These are phyloP conservation scores for Cladosporium sp. DNA, from an alignment of 2,329 filamentous ascomycete species.

Conservation along the genomic window DNA sequence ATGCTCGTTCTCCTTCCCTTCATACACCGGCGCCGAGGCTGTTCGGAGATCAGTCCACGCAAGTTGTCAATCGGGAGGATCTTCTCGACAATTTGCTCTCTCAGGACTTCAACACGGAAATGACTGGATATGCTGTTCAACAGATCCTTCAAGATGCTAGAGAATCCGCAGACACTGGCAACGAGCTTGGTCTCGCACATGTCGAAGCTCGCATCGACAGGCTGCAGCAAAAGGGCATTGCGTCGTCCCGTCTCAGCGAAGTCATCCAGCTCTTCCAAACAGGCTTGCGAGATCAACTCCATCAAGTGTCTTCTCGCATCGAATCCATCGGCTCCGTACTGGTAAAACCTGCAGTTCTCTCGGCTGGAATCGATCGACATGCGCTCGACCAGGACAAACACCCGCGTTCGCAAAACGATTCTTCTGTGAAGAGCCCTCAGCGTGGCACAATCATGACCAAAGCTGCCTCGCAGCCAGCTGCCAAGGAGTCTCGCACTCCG, in stretches of 20 bases:
- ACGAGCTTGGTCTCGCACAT: background rate
- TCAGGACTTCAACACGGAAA: background rate
- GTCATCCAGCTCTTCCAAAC: background rate
- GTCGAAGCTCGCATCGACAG: background rate
- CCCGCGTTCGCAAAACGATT: background rate
- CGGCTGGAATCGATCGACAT: background rate
- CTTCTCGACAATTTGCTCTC: background rate
- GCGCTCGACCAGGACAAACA: background rate
- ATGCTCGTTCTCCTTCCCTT: background rate
- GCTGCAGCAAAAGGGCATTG: background rate
- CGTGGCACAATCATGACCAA: background rate
- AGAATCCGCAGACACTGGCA: background rate
- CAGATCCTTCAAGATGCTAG: background rate
- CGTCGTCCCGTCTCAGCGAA: background rate
- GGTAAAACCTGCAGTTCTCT: background rate
- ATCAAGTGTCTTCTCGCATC: background rate
- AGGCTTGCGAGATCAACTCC: background rate
- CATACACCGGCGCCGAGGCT: background rate
- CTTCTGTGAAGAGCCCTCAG: background rate
- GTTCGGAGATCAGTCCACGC: too few relatives aligned
- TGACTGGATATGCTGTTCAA: background rate
- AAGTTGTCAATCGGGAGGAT: background rate
- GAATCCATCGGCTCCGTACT: background rate
- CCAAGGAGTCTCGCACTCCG: background rate
- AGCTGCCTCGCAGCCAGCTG: background rate